A percentile compares a stretch with the other conserved stretches of the same genome.
phyloP scores from a whole-genome alignment of 2,329 filamentous ascomycete genomes.

The Escovopsis sp. region DNA sequence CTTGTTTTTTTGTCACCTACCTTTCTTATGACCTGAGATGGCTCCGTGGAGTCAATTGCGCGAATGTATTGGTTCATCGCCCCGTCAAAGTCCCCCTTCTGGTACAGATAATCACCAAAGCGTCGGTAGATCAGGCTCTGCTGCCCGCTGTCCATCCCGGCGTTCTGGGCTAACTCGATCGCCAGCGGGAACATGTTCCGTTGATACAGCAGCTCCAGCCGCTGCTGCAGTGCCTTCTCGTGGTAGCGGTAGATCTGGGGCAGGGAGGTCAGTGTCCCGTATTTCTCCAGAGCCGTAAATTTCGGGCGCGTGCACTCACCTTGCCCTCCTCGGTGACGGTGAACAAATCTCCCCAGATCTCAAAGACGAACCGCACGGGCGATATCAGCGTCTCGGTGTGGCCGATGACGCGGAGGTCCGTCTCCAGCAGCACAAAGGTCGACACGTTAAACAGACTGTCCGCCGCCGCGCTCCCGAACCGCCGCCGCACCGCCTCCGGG shows the following conservation, averaged over 20 bases:
- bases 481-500: conserved; percentile 48
- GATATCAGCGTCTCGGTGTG: conserved; percentile 77
- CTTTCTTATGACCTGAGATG: conserved; percentile 90
- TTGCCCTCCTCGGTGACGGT: conserved; percentile 87
- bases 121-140: conserved; percentile 86
- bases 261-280: background rate
- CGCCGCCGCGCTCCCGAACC: conserved; percentile 53
- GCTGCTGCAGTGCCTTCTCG: conserved; percentile 80
- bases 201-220: conserved; percentile 85
- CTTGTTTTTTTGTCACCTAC: conserved; percentile 22
- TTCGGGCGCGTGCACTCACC: conserved; percentile 29
- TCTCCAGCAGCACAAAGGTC: conserved; percentile 82
- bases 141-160: conserved; percentile 62
- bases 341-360: conserved; percentile 84
- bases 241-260: conserved; percentile 67
- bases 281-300: no score
- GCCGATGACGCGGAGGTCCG: conserved; percentile 76
- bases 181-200: conserved; percentile 84
- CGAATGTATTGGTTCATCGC: conserved; percentile 99
- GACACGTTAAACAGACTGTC: conserved; percentile 77
- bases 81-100: conserved; percentile 89
- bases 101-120: conserved; percentile 88
- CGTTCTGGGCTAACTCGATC: conserved; percentile 84
- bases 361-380: conserved; percentile 64
- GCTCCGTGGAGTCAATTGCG: conserved; percentile 90